A percentile compares a stretch with the other conserved stretches of the same genome.
phyloP scores from a whole-genome alignment of 176 grass and related monocot species.

The Microstegium vimineum region DNA sequence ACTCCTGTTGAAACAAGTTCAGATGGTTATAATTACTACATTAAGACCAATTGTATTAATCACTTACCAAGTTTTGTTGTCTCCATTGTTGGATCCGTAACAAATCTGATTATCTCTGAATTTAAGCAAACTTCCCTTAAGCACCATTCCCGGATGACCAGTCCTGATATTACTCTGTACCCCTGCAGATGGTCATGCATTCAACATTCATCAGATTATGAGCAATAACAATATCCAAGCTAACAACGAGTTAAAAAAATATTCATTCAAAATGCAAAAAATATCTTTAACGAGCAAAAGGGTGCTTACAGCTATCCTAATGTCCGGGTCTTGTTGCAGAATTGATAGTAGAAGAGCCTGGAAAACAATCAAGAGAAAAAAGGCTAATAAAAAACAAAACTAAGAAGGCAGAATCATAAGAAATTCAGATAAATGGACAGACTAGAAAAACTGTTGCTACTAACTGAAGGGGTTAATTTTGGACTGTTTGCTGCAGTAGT shows the following conservation, averaged over 20 bases:
- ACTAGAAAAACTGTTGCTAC: slow-evolving; percentile 23
- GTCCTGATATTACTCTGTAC: slow-evolving; percentile 66
- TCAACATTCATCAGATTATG: background rate
- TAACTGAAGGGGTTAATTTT: slow-evolving; percentile 78
- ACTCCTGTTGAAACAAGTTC: background rate
- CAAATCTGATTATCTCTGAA: slow-evolving; percentile 65
- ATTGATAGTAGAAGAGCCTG: slow-evolving; percentile 82
- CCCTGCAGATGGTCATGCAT: slow-evolving; percentile 35
- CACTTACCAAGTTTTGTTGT: slow-evolving; percentile 69
- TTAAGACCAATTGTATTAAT: background rate
- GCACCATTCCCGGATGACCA: slow-evolving; percentile 74
- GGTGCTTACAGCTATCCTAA: slow-evolving; percentile 80
- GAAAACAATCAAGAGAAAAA: slow-evolving; percentile 1
- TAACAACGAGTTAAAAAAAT: background rate
- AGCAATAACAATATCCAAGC: slow-evolving; percentile 4
- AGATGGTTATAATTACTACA: background rate
- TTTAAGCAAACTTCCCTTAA: slow-evolving; percentile 76
- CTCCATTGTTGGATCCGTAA: slow-evolving; percentile 67
- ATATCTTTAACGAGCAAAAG: slow-evolving; percentile 3
- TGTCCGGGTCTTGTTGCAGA: slow-evolving; percentile 70
- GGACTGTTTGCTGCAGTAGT: slow-evolving; percentile 59
- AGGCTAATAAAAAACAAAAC: slow-evolving; percentile 3
- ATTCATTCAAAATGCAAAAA: slow-evolving; percentile 11
- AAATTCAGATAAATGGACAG: slow-evolving; percentile 4
- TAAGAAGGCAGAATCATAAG: slow-evolving; percentile 8